These are phyloP conservation scores for Kuraishia hungarica DNA, from an alignment of 805 yeast genomes.

Conservation along the genomic window DNA sequence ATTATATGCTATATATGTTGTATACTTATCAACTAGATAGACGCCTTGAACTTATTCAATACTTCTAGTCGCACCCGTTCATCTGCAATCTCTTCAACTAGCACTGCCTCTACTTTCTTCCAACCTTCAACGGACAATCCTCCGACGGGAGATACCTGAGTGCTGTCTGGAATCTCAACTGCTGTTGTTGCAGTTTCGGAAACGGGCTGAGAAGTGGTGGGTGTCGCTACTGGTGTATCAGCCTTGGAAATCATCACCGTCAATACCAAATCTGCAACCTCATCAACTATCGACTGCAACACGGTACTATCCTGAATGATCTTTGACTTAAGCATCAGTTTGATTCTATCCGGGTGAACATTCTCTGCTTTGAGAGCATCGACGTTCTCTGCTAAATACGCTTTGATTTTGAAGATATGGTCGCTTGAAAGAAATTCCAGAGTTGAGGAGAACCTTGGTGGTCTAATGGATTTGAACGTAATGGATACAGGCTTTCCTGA, in stretches of 20 bases:
- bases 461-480: slow-evolving; percentile 56
- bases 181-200: background rate
- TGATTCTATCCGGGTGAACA: slow-evolving; percentile 27
- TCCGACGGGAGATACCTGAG: background rate
- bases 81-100: slow-evolving; percentile 23
- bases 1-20: too few relatives aligned
- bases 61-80: background rate
- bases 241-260: slow-evolving; percentile 25
- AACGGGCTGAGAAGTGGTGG: background rate
- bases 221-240: background rate
- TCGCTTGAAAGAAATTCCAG: slow-evolving; percentile 13
- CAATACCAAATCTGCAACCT: slow-evolving; percentile 17
- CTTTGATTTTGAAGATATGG: slow-evolving; percentile 28
- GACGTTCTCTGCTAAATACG: slow-evolving; percentile 22
- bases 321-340: slow-evolving; percentile 41
- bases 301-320: slow-evolving; percentile 36
- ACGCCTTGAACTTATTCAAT: slow-evolving; percentile 3
- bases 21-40: background rate
- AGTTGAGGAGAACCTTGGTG: slow-evolving; percentile 51
- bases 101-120: slow-evolving; percentile 23
- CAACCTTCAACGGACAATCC: slow-evolving; percentile 21
- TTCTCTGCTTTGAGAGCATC: slow-evolving; percentile 14
- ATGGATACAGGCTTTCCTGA: slow-evolving; percentile 12
- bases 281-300: slow-evolving; percentile 12
- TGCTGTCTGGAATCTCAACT: background rate